phyloP scores from a whole-genome alignment of 169 alveolate species.

The Perkinsus chesapeaki region DNA sequence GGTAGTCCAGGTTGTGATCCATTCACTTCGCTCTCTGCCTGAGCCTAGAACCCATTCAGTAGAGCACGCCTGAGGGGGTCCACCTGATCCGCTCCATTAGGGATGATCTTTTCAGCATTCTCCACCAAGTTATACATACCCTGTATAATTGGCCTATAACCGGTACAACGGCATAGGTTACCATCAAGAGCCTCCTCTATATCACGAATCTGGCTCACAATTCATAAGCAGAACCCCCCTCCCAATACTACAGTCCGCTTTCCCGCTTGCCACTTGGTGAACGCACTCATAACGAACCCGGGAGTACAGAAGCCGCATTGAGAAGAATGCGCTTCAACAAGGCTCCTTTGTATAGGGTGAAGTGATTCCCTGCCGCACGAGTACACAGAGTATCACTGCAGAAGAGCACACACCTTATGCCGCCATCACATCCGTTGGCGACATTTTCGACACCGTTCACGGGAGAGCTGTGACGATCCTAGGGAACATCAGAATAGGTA shows the following conservation, averaged over 20 bases:
- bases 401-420: not conserved
- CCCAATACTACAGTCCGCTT: not conserved
- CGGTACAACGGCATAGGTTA: constrained; percentile 9
- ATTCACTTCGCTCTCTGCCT: not conserved
- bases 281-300: not conserved
- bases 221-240: not conserved
- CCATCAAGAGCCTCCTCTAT: constrained; percentile 3
- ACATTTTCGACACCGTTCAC: not conserved
- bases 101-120: not conserved
- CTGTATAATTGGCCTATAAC: constrained; percentile 2
- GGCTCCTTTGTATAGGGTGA: not conserved
- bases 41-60: not conserved
- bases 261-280: not conserved
- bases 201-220: not conserved
- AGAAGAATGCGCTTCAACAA: not conserved
- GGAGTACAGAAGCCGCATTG: not conserved
- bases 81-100: not conserved
- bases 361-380: not conserved
- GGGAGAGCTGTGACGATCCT: not conserved
- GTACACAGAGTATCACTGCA: not conserved
- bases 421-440: not conserved
- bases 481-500: not conserved
- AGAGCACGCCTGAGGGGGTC: not conserved
- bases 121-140: not conserved
- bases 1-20: not conserved